These are phyloP conservation scores for Pseudisothecium myosuroides DNA, from an alignment of 225 moss, liverwort and hornwort genomes.

Conservation along the genomic window DNA sequence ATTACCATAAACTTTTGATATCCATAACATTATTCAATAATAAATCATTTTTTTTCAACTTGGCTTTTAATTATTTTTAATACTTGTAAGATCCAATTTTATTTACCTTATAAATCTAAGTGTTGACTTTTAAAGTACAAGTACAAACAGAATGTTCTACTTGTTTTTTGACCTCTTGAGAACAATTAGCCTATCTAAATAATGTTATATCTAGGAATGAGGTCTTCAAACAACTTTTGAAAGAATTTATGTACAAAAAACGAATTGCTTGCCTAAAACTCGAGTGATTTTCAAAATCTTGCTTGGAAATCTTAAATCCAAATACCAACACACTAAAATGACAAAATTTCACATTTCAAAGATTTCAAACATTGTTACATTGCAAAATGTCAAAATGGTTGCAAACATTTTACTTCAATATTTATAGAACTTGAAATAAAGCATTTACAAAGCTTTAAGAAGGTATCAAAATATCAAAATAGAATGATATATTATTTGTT, in stretches of 20 bases:
- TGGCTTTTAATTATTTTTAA: not conserved
- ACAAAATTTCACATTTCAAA: not conserved
- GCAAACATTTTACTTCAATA: not conserved
- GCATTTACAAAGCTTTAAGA: not conserved
- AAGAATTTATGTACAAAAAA: too few relatives aligned
- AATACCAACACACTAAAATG: too few relatives aligned
- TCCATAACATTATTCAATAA: not conserved
- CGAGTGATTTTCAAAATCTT: too few relatives aligned
- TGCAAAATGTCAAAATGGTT: not conserved
- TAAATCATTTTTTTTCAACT: not conserved
- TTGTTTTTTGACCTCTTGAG: not conserved
- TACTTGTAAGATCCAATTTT: not conserved
- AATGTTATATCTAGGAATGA: not conserved
- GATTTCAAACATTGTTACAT: not conserved
- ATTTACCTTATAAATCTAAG: too few relatives aligned
- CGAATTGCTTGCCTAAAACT: too few relatives aligned
- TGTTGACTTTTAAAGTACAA: not conserved
- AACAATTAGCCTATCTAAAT: not conserved
- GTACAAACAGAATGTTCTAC: not conserved
- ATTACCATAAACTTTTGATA: too few relatives aligned
- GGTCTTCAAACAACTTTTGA: not conserved
- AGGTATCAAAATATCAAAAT: not conserved
- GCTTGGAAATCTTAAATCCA: too few relatives aligned
- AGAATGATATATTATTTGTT: too few relatives aligned
- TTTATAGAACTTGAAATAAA: not conserved